These are phyloP conservation scores for Castanea sativa DNA, from an alignment of 306 rosid genomes.

Conservation along the genomic window DNA sequence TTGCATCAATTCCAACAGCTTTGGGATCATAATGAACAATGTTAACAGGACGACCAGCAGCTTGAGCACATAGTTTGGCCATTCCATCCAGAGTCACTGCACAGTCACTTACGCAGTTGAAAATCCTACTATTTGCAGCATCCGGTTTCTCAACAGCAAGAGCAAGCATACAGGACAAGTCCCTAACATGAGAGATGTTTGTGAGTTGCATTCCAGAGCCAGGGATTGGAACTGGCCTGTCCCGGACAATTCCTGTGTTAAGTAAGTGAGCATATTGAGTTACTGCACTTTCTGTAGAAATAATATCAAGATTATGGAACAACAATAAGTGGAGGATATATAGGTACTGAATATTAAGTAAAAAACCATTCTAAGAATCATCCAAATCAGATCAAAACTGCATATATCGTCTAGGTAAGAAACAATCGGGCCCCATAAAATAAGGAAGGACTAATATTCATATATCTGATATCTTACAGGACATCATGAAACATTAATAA, in stretches of 20 bases:
- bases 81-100: constrained; percentile 90
- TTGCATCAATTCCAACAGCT: constrained; percentile 75
- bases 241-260: constrained; percentile 74
- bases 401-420: no score
- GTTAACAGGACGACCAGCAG: constrained; percentile 73
- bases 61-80: constrained; percentile 89
- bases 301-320: background rate
- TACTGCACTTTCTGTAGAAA: background rate
- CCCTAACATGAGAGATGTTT: constrained; percentile 79
- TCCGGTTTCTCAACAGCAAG: constrained; percentile 81
- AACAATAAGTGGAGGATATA: background rate
- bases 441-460: no score
- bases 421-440: no score
- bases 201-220: constrained; percentile 91
- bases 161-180: constrained; percentile 81
- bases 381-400: background rate
- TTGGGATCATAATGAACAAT: constrained; percentile 89
- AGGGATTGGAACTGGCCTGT: constrained; percentile 84
- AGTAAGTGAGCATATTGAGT: background rate
- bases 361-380: background rate
- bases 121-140: constrained; percentile 58
- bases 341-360: background rate
- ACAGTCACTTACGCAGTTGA: constrained; percentile 78
- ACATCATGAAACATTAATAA: background rate
- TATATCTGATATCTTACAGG: background rate